Percentiles rank a stretch among this genome's conserved stretches.
phyloP scores from a whole-genome alignment of 805 yeast genomes.

The Sugiyamaella chiloensis region DNA sequence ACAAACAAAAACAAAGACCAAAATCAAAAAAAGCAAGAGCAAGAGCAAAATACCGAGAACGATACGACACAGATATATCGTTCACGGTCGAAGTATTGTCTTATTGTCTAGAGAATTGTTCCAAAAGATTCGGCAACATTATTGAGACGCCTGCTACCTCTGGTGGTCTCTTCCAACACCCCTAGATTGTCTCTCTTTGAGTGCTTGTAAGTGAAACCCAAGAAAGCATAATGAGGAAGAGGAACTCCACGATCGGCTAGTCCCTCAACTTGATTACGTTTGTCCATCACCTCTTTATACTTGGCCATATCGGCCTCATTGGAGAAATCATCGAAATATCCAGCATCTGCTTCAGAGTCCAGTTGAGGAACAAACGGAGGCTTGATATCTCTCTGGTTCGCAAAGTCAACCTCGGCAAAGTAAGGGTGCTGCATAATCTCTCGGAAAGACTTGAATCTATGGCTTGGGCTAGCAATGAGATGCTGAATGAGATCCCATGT shows the following conservation, averaged over 20 bases:
- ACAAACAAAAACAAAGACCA: too few relatives aligned
- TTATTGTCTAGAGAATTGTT: constrained; percentile 19
- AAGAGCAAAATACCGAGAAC: too few relatives aligned
- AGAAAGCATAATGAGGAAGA: constrained; percentile 64
- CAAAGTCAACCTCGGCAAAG: constrained; percentile 83
- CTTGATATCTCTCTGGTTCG: constrained; percentile 56
- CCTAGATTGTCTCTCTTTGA: constrained; percentile 35
- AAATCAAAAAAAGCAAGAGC: too few relatives aligned
- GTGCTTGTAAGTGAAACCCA: constrained; percentile 96
- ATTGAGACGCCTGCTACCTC: constrained; percentile 5
- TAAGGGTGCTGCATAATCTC: constrained; percentile 79
- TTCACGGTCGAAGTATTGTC: not conserved
- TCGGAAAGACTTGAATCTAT: constrained; percentile 71
- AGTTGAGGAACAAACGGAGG: constrained; percentile 98
- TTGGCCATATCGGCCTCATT: constrained; percentile 97
- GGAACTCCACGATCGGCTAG: constrained; percentile 64
- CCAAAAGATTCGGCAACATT: constrained; percentile 20
- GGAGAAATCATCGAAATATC: constrained; percentile 95
- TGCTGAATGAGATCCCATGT: constrained; percentile 87
- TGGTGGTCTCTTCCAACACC: constrained; percentile 19
- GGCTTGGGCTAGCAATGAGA: constrained; percentile 73
- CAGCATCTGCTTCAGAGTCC: constrained; percentile 97
- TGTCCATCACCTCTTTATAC: constrained; percentile 93
- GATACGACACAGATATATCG: too few relatives aligned
- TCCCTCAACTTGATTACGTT: constrained; percentile 79